These are phyloP conservation scores for Phytophthora sp. DNA, from an alignment of 352 stramenopile genomes.

Conservation along the genomic window DNA sequence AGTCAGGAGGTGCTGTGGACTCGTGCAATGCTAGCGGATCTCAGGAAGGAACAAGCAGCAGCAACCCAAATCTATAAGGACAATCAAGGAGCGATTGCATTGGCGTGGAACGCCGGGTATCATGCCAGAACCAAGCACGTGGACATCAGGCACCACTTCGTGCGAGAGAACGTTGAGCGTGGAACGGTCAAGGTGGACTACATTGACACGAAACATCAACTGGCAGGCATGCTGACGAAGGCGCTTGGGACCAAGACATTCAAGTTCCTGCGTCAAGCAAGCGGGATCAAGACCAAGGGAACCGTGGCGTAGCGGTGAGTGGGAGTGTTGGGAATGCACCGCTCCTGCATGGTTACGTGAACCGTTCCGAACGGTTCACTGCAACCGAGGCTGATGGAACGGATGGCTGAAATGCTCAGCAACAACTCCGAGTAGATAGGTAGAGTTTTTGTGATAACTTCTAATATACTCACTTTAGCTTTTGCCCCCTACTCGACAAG, in stretches of 20 bases:
- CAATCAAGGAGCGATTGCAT: constrained; percentile 8
- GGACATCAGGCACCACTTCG: constrained; percentile 11
- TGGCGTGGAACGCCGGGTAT: constrained; percentile 5
- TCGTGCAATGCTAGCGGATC: not conserved
- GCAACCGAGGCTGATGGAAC: too few species aligned
- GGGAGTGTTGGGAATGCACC: constrained; percentile 6
- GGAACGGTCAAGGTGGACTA: constrained; percentile 9
- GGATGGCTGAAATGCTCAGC: too few species aligned
- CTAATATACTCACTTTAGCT: too few species aligned
- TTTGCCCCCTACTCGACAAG: too few species aligned
- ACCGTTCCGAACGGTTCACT: too few species aligned
- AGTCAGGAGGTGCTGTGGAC: not conserved
- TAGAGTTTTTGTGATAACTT: too few species aligned
- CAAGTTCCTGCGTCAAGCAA: not conserved
- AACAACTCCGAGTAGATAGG: too few species aligned
- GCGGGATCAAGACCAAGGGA: not conserved
- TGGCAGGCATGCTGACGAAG: constrained; percentile 8
- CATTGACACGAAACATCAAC: not conserved
- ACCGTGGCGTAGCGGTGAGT: constrained; percentile 3
- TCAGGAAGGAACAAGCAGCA: not conserved
- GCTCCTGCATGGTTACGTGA: not conserved
- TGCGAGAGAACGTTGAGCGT: constrained; percentile 1
- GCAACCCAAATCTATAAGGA: not conserved
- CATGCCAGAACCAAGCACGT: constrained; percentile 4
- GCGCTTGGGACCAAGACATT: constrained; percentile 3